Evolutionary conservation across 2,329 filamentous ascomycete species (phyloP), one percentile per base, ranked within the genome.

Genomic region (Aureobasidium mangrovei): DNA sequence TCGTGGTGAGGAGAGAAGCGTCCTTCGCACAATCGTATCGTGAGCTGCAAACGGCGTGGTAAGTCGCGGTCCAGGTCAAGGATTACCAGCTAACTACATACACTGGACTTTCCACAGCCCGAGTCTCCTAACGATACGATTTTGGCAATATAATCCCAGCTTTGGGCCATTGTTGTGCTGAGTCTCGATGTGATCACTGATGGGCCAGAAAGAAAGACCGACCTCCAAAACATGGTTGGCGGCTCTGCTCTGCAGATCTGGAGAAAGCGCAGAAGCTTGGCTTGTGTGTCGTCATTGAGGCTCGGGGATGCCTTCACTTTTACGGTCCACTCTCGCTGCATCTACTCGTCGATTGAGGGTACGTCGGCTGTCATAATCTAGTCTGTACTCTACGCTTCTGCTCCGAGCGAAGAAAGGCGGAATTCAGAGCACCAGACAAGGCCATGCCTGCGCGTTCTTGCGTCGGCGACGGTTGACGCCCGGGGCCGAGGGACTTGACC

Each of bases 91-190:
- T 29, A 18, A 32, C 18, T 31, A 68, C 75, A 60, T 71, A 82
- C 79, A 69, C 79, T 82, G 55, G 89, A 95, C 77, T 98, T 98
- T 66, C 93, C 93, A 68, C 89, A 95, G 68, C 91, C 93, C 43
- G 87, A 93, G 75, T 97, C 93, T 70, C 93, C 93, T 66, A 98
- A 90, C 75, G 89, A 95, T 67, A 97, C 91, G 64, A 98, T 88
- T 74, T 98, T 98, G 71, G 91, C 91, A 69, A 97, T 98, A 77
- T 94, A 97, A 76, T 97, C 90, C 91, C 91, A 97, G 71, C 89
- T 85, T 65, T 84, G 80, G 60, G 77, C 65, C 73, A 76, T 76
- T 54, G 41, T 51, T 24, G 47, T 42, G 39, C 27, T 35, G 6
- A 38, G 39, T 36, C 8, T 12, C 6, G 31, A 3, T 29, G 2